Percentiles rank a stretch among this genome's conserved stretches.
Evolutionary conservation across 2,329 filamentous ascomycete genomes (phyloP).

Genomic region (Phoma sp.): DNA sequence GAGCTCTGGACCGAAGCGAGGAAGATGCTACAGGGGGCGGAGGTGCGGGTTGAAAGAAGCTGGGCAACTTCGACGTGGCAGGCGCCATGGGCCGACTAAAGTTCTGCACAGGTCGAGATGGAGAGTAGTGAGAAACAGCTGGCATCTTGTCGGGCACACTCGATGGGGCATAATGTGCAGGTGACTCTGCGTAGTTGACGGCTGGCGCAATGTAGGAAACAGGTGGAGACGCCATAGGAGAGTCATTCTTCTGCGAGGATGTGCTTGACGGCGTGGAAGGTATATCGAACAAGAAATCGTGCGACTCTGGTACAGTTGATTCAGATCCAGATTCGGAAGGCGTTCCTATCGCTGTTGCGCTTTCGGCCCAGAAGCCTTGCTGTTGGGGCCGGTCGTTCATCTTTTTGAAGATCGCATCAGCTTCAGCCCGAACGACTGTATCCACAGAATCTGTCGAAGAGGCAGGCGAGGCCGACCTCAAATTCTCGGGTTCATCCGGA

Average conservation of each 20-base stretch:
- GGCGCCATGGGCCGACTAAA: conserved; percentile 31
- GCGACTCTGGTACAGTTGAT: conserved; percentile 32
- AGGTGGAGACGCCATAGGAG: conserved; percentile 10
- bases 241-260: conserved; percentile 16
- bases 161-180: conserved; percentile 9
- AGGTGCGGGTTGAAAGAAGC: conserved; percentile 16
- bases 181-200: conserved; percentile 1
- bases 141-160: conserved; percentile 8
- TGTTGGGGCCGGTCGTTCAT: conserved; percentile 31
- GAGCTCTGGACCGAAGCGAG: conserved; percentile 21
- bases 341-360: conserved; percentile 18
- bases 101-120: conserved; percentile 27
- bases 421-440: conserved; percentile 32
- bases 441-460: conserved; percentile 29
- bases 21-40: conserved; percentile 15
- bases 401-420: conserved; percentile 36
- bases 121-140: conserved; percentile 22
- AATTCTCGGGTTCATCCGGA: conserved; percentile 14
- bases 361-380: conserved; percentile 23
- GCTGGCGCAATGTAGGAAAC: background rate
- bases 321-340: conserved; percentile 17
- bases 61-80: conserved; percentile 1
- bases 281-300: conserved; percentile 36
- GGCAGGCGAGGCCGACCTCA: conserved; percentile 29
- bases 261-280: conserved; percentile 1